A percentile compares a stretch with the other conserved stretches of the same genome.
Conservation (phyloP, 1,284 basidiomycete species). For the Anthracocystis setariae region DNA sequence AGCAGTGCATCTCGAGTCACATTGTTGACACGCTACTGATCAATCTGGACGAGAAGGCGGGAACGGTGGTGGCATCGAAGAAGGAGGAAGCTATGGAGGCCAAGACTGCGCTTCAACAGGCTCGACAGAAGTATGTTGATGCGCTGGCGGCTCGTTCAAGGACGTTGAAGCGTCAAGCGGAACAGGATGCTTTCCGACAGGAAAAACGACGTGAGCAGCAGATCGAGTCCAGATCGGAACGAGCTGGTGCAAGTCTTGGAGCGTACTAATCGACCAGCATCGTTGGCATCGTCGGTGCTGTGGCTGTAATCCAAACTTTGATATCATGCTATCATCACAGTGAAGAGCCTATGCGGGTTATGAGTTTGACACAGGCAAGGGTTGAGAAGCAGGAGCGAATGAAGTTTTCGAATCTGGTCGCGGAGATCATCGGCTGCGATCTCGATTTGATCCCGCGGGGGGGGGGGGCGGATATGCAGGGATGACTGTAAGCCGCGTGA, state of each 20-base stretch:
- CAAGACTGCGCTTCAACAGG: constrained; percentile 21
- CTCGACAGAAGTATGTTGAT: constrained; percentile 30
- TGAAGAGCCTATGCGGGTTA: not conserved
- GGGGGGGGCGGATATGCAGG: no score
- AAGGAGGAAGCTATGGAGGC: constrained; percentile 12
- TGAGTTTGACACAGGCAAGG: not conserved
- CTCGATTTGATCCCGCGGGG: no score
- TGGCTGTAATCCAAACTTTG: no score
- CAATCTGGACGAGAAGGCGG: constrained; percentile 27
- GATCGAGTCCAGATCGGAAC: constrained; percentile 8
- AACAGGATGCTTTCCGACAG: constrained; percentile 37
- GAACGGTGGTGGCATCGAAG: constrained; percentile 21
- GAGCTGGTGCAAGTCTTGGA: constrained; percentile 5
- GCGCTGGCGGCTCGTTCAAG: constrained; percentile 17
- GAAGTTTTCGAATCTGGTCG: no score
- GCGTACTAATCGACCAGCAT: constrained; percentile 13
- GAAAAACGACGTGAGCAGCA: constrained; percentile 45
- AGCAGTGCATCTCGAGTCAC: constrained; percentile 32
- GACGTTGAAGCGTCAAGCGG: constrained; percentile 43
- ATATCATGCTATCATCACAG: no score
- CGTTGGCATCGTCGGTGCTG: not conserved
- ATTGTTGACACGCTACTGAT: constrained; percentile 37
- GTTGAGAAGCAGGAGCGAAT: no score
- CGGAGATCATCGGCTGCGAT: no score
- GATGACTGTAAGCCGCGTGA: no score